Base-by-base conservation (phyloP, 495 filamentous ascomycete genomes). In the Echria macrotheca region DNA sequence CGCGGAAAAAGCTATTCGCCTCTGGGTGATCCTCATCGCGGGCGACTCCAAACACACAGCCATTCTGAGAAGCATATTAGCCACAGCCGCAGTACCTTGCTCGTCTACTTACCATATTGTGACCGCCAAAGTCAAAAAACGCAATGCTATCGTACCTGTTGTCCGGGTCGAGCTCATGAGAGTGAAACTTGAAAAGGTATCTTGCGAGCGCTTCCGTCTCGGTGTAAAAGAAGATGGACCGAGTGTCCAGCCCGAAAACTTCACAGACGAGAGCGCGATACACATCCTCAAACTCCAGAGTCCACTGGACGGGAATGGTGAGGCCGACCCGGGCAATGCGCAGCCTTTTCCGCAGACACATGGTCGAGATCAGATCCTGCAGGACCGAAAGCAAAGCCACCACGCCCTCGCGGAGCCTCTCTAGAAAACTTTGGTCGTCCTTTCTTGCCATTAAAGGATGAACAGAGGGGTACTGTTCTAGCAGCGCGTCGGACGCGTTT, bases 41-140 rank as follows among this genome's bases (percentile, higher is more conserved):
- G 14, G 28, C 42, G 26, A 45, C 18, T 3, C n/a, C n/a, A 19
- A 45, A 45, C 2, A 45, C 7, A 17, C 42, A 45, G 15, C 42
- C 23, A 32, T 33, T 33, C 40, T 44, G 22, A 26, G 11, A 11
- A 18, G 17, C 10, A n/a, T n/a, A 8, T 12, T 18, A 11, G 11
- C 11, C n/a, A 17, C 21, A 40, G 37, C 11, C 11, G 3, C 15
- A 19, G 37, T 18, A 3, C n/a, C n/a, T n/a, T n/a, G n/a, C n/a
- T n/a, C n/a, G n/a, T n/a, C n/a, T n/a, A n/a, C 40, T 9, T 24
- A 44, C 40, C 44, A 47, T 47, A 23, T 47, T 47, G 44, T 47
- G 44, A 6, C 44, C 44, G 1, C 44, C 44, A 14, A 37, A 47
- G 14, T 47, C 44, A 15, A 37, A 15, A n/a, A 36, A 38, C 15